Evolutionary conservation across 495 filamentous ascomycete genomes (phyloP).

Genomic region (Aspergillus kassunensis): DNA sequence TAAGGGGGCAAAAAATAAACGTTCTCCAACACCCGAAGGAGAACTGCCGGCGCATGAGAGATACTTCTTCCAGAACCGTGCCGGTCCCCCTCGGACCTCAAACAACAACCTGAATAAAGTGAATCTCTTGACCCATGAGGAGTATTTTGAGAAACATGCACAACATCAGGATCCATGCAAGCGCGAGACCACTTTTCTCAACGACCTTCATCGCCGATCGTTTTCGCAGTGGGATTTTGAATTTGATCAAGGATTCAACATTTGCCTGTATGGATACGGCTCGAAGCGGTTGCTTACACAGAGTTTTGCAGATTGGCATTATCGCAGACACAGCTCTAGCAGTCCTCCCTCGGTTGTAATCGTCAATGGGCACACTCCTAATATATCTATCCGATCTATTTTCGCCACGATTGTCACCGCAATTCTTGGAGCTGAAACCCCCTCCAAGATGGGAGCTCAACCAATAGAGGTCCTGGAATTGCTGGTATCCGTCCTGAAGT

Average conservation of each 20-base stretch:
- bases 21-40: constrained; percentile 72
- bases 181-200: constrained; percentile 65
- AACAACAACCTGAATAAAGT: constrained; percentile 77
- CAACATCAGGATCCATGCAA: constrained; percentile 67
- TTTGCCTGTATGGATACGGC: constrained; percentile 90
- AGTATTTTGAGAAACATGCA: constrained; percentile 73
- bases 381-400: constrained; percentile 72
- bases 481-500: constrained; percentile 55
- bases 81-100: constrained; percentile 76
- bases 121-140: constrained; percentile 77
- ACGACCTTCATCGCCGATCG: constrained; percentile 69
- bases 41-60: constrained; percentile 82
- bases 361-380: constrained; percentile 81
- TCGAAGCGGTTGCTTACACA: constrained; percentile 76
- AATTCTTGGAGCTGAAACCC: constrained; percentile 52
- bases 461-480: constrained; percentile 63
- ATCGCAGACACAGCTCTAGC: constrained; percentile 36
- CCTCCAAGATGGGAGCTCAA: constrained; percentile 55
- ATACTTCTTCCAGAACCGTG: constrained; percentile 90
- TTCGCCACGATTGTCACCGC: constrained; percentile 68
- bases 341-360: constrained; percentile 64
- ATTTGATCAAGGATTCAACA: constrained; percentile 80
- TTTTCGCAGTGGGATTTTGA: constrained; percentile 95
- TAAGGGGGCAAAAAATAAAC: constrained; percentile 59
- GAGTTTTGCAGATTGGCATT: constrained; percentile 71